A percentile compares a stretch with the other conserved stretches of the same genome.
phyloP scores from a whole-genome alignment of 805 yeast genomes.

The Tetrapisispora iriomotensis region DNA sequence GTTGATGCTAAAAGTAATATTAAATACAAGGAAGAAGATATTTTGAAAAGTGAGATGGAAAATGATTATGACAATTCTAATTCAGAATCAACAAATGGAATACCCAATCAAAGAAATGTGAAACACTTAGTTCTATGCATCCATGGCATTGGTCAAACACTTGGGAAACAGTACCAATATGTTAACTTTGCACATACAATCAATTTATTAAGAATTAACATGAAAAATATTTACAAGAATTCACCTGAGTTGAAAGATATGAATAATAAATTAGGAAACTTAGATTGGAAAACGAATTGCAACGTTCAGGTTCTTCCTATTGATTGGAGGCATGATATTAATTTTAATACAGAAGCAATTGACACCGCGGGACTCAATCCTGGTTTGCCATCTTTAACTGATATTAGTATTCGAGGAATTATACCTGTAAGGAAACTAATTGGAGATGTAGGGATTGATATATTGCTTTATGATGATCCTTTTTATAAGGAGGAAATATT shows the following conservation, averaged over 20 bases:
- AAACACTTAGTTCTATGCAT: constrained; percentile 68
- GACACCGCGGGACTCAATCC: constrained; percentile 32
- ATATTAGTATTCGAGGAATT: constrained; percentile 70
- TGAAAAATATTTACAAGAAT: constrained; percentile 41
- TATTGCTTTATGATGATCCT: constrained; percentile 71
- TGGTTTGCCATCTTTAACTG: constrained; percentile 52
- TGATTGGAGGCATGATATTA: constrained; percentile 78
- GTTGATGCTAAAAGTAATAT: neutral
- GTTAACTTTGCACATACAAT: constrained; percentile 83
- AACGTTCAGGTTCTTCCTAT: constrained; percentile 81
- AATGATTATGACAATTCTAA: constrained; percentile 39
- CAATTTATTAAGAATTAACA: constrained; percentile 49
- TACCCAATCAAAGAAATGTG: constrained; percentile 34
- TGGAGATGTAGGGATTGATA: constrained; percentile 82
- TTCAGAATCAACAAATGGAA: constrained; percentile 27
- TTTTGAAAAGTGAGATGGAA: constrained; percentile 40
- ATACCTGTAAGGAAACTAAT: constrained; percentile 65
- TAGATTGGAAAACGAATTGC: constrained; percentile 41
- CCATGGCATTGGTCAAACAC: constrained; percentile 90
- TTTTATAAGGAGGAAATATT: constrained; percentile 52
- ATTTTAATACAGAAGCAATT: constrained; percentile 43
- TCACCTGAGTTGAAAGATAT: constrained; percentile 33
- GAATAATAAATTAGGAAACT: constrained; percentile 35
- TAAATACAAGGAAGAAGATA: constrained; percentile 16
- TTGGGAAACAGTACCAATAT: constrained; percentile 68